These are phyloP conservation scores for Quercus cerris DNA, from an alignment of 306 rosid species.

Conservation along the genomic window DNA sequence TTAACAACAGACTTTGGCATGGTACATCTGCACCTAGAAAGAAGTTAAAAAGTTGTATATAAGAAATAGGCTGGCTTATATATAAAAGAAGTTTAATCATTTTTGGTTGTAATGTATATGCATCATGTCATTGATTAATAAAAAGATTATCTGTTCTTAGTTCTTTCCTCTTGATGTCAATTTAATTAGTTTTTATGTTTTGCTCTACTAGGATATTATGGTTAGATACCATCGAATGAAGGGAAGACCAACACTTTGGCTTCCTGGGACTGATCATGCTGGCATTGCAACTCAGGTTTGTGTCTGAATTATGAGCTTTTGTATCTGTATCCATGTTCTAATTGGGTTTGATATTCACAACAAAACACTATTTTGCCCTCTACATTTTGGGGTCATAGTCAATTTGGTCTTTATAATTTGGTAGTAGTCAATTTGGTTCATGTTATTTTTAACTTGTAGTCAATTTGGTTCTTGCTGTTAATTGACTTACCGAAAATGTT, in stretches of 20 bases:
- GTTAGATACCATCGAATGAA: conserved; percentile 93
- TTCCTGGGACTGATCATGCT: conserved; percentile 99
- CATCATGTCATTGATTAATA: not conserved
- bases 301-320: conserved; percentile 13
- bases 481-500: too few relatives aligned
- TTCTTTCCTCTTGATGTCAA: not conserved
- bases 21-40: too few relatives aligned
- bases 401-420: too few relatives aligned
- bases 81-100: not conserved
- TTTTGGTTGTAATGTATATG: not conserved
- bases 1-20: not conserved
- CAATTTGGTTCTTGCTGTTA: too few relatives aligned
- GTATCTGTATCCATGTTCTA: not conserved
- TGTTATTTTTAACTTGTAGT: too few relatives aligned
- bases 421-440: too few relatives aligned
- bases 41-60: too few relatives aligned
- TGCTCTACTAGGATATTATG: conserved; percentile 80
- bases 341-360: too few relatives aligned
- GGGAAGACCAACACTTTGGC: conserved; percentile 96
- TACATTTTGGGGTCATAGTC: too few relatives aligned
- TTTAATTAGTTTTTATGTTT: not conserved
- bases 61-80: too few relatives aligned
- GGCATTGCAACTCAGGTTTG: conserved; percentile 98
- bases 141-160: not conserved
- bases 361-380: too few relatives aligned